Evolutionary conservation across 1,284 basidiomycete species (phyloP).

Genomic region (Leucoagaricus sp.): DNA sequence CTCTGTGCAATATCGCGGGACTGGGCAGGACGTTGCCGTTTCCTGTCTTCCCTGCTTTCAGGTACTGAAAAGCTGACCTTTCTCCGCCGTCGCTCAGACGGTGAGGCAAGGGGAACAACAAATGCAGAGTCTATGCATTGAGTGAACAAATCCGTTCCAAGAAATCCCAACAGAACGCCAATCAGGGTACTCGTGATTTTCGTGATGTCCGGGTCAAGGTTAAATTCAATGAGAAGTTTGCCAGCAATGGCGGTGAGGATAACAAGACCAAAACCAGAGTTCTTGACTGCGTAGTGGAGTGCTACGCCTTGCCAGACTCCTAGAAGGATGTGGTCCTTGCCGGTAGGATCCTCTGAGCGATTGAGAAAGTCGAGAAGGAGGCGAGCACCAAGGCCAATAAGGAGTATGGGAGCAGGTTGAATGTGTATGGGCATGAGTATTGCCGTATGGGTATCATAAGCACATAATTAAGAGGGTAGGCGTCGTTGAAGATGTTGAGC

Average conservation of each 20-base stretch:
- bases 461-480: conserved; percentile 21
- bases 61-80: conserved; percentile 21
- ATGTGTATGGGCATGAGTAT: conserved; percentile 34
- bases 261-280: conserved; percentile 52
- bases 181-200: conserved; percentile 58
- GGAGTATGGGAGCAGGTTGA: conserved; percentile 46
- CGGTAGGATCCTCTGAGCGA: conserved; percentile 42
- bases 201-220: conserved; percentile 48
- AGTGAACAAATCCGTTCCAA: conserved; percentile 66
- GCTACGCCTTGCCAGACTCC: conserved; percentile 77
- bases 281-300: conserved; percentile 64
- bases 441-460: conserved; percentile 26
- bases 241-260: conserved; percentile 57
- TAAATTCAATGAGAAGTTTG: conserved; percentile 64
- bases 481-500: background rate
- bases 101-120: conserved; percentile 12
- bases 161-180: conserved; percentile 62
- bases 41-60: background rate
- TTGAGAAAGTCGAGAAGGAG: conserved; percentile 62
- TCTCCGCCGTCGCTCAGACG: conserved; percentile 27
- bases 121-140: conserved; percentile 49
- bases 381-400: conserved; percentile 65
- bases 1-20: conserved; percentile 35
- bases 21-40: conserved; percentile 32
- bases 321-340: conserved; percentile 62